Conservation (phyloP, 2,329 filamentous ascomycete genomes). For the Dactylellina leptospora region DNA sequence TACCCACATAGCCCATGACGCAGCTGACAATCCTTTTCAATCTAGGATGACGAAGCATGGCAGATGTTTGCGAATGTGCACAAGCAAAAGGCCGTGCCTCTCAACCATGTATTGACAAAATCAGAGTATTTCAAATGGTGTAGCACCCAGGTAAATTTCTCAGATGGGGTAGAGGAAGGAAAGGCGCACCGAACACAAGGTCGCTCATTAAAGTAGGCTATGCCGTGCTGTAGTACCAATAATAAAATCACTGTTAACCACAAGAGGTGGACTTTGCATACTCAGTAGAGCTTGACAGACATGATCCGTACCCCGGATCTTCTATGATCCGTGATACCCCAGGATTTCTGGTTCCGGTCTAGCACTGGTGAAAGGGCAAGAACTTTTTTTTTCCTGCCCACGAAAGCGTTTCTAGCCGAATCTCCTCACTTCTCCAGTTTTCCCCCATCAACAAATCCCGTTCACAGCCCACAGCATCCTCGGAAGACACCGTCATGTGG, state of each 20-base stretch:
- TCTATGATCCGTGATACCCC: background rate
- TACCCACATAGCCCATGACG: background rate
- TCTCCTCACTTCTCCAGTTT: conserved; percentile 18
- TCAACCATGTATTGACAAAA: conserved; percentile 36
- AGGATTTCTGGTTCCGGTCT: background rate
- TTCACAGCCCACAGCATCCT: conserved; percentile 29
- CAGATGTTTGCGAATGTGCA: conserved; percentile 51
- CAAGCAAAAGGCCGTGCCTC: conserved; percentile 23
- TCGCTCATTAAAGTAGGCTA: conserved; percentile 8
- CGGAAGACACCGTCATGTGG: conserved; percentile 42
- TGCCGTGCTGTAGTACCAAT: background rate
- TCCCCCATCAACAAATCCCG: conserved; percentile 32
- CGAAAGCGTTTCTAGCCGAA: conserved; percentile 48
- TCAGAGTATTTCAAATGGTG: conserved; percentile 47
- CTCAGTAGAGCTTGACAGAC: too few relatives aligned
- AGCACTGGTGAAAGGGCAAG: conserved; percentile 21
- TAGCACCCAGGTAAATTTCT: conserved; percentile 6
- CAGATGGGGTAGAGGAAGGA: conserved; percentile 19
- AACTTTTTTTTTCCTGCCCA: conserved; percentile 6
- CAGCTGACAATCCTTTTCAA: background rate
- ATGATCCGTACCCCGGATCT: background rate
- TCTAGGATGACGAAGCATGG: conserved; percentile 45
- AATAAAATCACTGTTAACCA: too few relatives aligned
- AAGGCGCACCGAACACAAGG: conserved; percentile 10
- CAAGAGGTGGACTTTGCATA: too few relatives aligned